Percentiles rank a stretch among this genome's conserved stretches.
Evolutionary conservation across 2,329 filamentous ascomycete species (phyloP).

Genomic region (Zymoseptoria crescenta): DNA sequence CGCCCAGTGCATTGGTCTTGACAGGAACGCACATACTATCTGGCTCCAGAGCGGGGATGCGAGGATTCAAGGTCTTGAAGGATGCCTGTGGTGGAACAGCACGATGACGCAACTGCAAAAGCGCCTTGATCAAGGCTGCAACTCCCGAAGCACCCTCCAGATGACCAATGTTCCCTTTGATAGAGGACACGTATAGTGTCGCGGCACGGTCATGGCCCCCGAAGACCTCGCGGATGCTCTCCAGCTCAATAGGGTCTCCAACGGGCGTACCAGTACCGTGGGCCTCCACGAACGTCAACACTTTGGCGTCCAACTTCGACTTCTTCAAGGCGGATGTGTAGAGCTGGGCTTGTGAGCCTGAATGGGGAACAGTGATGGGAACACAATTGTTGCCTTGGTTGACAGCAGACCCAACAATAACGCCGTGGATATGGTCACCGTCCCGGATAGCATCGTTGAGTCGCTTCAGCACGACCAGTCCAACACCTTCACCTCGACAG

Average conservation of each 20-base stretch:
- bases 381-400: constrained; percentile 23
- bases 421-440: constrained; percentile 25
- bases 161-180: constrained; percentile 33
- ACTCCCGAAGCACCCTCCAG: constrained; percentile 30
- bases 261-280: constrained; percentile 12
- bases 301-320: constrained; percentile 10
- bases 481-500: constrained; percentile 30
- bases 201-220: not conserved
- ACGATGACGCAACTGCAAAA: constrained; percentile 30
- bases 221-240: constrained; percentile 3
- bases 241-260: constrained; percentile 10
- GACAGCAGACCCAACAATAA: constrained; percentile 20
- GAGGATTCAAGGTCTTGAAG: constrained; percentile 7
- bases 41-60: not conserved
- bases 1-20: not conserved
- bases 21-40: constrained; percentile 1
- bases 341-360: constrained; percentile 18
- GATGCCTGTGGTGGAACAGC: constrained; percentile 25
- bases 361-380: constrained; percentile 25
- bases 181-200: constrained; percentile 23
- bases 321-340: not conserved
- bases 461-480: constrained; percentile 24
- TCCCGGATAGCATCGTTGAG: constrained; percentile 26
- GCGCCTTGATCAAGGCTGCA: constrained; percentile 27
- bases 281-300: constrained; percentile 7